Base-by-base conservation (phyloP, 192 early-diverging fungal genomes). In the Rhizophagus sp. region DNA sequence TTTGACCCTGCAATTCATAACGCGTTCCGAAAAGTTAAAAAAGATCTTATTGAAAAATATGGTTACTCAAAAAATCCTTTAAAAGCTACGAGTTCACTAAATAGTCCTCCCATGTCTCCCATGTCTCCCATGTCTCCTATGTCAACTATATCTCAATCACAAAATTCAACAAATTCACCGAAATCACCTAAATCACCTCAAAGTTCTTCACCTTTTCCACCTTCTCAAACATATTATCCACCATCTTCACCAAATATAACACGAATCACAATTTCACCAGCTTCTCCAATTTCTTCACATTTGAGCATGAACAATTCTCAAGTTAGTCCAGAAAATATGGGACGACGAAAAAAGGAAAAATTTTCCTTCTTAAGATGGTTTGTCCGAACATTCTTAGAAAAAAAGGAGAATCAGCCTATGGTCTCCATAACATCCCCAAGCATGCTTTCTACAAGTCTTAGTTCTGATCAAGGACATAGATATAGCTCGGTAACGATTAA, bases 1-100 rank as follows among this genome's bases (percentile, higher is more conserved):
- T 75, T 75, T 17, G 73, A 75, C 19, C 73, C 73, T 22, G 73
- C 73, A n/a, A 75, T 75, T 34, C 73, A 75, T 36, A 75, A 75
- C 27, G 73, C 73, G 10, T 24, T 75, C 4, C 47, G 73, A 50
- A 75, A 61, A 75, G 57, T 75, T 30, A 75, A 62, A 62, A 75
- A 75, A 30, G 50, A 75, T 61, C 73, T 75, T 36, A 61, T 75
- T 75, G 47, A 50, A 1, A 61, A 52, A 57, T 75, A 75, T 22
- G 73, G 73, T 62, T 44, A 70, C 2, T 15, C 17, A 36, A 70
- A 36, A 34, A 17, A 17, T 34, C 27, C 15, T 24, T 62, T 17
- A 67, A 17, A 44, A 44, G 41, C 33, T 17, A 47, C 72, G 7
- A n/a, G 1, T 34, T 27, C 73, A 10, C 1, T 22, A 27, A 61